Percentiles rank a stretch among this genome's conserved stretches.
Conservation (phyloP, 2,329 filamentous ascomycete species). For the Rachicladosporium sp. region DNA sequence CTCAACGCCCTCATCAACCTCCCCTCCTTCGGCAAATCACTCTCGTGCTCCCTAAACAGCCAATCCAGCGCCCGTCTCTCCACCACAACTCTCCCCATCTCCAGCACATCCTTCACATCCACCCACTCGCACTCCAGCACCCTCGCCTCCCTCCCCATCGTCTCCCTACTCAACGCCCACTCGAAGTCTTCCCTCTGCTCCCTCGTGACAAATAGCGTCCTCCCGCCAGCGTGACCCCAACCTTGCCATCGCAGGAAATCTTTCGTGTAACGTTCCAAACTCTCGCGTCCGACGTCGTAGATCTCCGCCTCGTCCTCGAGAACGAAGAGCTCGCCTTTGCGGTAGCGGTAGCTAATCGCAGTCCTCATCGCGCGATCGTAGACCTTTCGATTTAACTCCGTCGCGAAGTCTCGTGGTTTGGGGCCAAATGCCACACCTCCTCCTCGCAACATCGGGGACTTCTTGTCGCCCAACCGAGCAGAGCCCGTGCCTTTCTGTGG, state of each 20-base stretch:
- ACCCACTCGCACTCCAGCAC: conserved; percentile 64
- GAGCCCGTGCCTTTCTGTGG: conserved; percentile 77
- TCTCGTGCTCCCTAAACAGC: conserved; percentile 62
- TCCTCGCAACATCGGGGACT: conserved; percentile 69
- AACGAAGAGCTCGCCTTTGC: conserved; percentile 74
- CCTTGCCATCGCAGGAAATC: conserved; percentile 59
- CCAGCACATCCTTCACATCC: conserved; percentile 88
- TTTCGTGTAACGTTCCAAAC: conserved; percentile 44
- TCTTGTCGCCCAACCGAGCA: conserved; percentile 68
- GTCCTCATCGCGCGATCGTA: conserved; percentile 95
- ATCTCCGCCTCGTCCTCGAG: conserved; percentile 64
- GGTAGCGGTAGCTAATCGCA: conserved; percentile 82
- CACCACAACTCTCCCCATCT: conserved; percentile 72
- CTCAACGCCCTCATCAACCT: no score
- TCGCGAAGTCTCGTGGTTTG: conserved; percentile 80
- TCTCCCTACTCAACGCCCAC: conserved; percentile 49
- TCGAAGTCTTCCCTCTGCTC: conserved; percentile 51
- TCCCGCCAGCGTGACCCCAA: conserved; percentile 54
- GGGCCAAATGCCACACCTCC: conserved; percentile 88
- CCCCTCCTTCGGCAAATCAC: conserved; percentile 33
- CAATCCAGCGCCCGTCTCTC: conserved; percentile 68
- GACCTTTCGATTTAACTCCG: conserved; percentile 70
- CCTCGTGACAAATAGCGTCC: conserved; percentile 64
- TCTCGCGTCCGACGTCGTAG: conserved; percentile 33
- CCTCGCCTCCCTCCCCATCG: conserved; percentile 51